Conservation (phyloP, 1,284 basidiomycete genomes). For the Microbotryomycetes sp. region DNA sequence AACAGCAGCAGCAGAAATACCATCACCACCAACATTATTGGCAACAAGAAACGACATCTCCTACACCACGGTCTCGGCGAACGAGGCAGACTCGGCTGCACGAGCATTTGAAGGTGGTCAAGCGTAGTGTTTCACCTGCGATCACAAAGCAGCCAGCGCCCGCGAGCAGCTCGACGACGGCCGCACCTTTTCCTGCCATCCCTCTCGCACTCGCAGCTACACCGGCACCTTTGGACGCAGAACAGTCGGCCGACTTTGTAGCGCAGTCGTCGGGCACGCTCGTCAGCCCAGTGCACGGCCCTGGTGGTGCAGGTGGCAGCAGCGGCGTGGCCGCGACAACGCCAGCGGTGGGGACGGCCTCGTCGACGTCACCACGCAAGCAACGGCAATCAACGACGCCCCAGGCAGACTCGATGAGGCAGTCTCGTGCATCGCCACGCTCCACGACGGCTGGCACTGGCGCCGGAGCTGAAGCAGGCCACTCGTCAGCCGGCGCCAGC, state of each 20-base stretch:
- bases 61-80: background rate
- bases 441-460: background rate
- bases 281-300: too few relatives aligned
- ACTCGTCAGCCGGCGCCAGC: background rate
- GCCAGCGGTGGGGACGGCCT: too few relatives aligned
- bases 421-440: background rate
- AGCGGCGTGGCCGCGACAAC: too few relatives aligned
- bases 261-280: background rate
- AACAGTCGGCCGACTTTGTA: background rate
- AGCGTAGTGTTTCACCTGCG: constrained; percentile 2
- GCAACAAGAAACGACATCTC: background rate
- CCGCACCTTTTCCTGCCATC: background rate
- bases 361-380: too few relatives aligned
- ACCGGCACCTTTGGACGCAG: background rate
- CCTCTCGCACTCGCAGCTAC: background rate
- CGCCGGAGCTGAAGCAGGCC: background rate
- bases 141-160: background rate
- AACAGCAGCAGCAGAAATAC: background rate
- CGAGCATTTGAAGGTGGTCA: constrained; percentile 25
- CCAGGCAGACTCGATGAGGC: background rate
- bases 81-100: constrained; percentile 23
- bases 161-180: background rate
- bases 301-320: too few relatives aligned
- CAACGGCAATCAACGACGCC: background rate
- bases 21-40: background rate